Conservation (phyloP, 2,329 filamentous ascomycete genomes). For the Monascus ruber region DNA sequence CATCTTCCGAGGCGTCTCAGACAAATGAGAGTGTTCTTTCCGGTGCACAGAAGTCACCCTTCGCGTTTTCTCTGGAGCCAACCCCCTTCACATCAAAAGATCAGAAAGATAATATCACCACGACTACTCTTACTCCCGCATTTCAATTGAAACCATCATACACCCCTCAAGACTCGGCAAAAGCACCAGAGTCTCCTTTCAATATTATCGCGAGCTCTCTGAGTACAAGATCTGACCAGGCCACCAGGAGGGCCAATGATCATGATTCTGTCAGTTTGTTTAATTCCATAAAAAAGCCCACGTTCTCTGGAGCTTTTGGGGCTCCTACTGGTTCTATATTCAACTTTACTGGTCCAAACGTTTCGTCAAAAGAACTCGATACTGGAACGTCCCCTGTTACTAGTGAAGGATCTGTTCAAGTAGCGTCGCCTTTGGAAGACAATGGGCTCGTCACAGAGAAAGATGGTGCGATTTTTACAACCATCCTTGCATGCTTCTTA, state of each 20-base stretch:
- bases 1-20: not conserved
- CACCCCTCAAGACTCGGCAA: not conserved
- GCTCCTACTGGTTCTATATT: constrained; percentile 3
- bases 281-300: constrained; percentile 3
- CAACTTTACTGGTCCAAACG: constrained; percentile 1
- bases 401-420: too few relatives aligned
- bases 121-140: not conserved
- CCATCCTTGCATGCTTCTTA: too few relatives aligned
- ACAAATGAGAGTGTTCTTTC: not conserved
- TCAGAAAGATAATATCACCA: not conserved
- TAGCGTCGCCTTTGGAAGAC: too few relatives aligned
- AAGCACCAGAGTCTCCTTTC: not conserved
- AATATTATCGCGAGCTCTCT: too few relatives aligned
- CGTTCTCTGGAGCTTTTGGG: not conserved
- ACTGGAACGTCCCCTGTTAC: not conserved
- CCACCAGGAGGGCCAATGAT: constrained; percentile 3
- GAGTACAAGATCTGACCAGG: constrained; percentile 1
- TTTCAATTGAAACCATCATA: not conserved
- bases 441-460: too few relatives aligned
- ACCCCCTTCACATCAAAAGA: not conserved
- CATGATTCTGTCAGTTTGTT: constrained; percentile 8
- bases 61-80: not conserved
- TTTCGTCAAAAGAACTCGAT: not conserved
- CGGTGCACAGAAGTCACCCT: not conserved
- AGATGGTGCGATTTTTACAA: too few relatives aligned